Evolutionary conservation across 352 stramenopile genomes (phyloP).

Genomic region (Phytopythium cucurbitacearum): DNA sequence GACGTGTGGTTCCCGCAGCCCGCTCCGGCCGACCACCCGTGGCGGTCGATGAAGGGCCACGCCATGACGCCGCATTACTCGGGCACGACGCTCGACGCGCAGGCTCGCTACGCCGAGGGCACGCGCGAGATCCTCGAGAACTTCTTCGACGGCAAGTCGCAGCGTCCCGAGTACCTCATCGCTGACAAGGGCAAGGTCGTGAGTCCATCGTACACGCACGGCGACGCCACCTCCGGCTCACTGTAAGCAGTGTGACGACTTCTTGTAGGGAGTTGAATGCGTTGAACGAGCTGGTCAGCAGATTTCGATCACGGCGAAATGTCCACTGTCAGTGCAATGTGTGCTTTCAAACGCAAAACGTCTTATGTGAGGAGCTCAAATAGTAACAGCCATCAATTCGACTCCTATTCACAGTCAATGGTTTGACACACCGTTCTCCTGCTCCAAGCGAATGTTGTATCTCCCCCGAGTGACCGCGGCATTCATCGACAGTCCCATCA

Average conservation of each 20-base stretch:
- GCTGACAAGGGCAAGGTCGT: conserved; percentile 30
- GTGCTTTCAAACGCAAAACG: no score
- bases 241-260: conserved; percentile 7
- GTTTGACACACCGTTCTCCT: no score
- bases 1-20: conserved; percentile 84
- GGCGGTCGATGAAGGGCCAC: conserved; percentile 30
- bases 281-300: no score
- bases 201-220: conserved; percentile 28
- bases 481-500: no score
- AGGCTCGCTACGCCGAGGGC: conserved; percentile 28
- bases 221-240: conserved; percentile 21
- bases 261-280: no score
- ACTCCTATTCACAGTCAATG: no score
- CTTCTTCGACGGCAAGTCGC: conserved; percentile 34
- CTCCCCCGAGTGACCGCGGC: no score
- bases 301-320: no score
- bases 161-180: conserved; percentile 38
- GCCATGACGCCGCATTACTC: conserved; percentile 49
- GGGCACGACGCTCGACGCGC: conserved; percentile 34
- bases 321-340: no score
- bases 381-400: no score
- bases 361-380: no score
- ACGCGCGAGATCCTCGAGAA: conserved; percentile 39
- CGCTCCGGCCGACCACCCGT: conserved; percentile 50
- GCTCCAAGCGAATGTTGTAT: no score